A percentile compares a stretch with the other conserved stretches of the same genome.
Evolutionary conservation across 164 flowering plant genomes (phyloP).

Genomic region (Piper betle): DNA sequence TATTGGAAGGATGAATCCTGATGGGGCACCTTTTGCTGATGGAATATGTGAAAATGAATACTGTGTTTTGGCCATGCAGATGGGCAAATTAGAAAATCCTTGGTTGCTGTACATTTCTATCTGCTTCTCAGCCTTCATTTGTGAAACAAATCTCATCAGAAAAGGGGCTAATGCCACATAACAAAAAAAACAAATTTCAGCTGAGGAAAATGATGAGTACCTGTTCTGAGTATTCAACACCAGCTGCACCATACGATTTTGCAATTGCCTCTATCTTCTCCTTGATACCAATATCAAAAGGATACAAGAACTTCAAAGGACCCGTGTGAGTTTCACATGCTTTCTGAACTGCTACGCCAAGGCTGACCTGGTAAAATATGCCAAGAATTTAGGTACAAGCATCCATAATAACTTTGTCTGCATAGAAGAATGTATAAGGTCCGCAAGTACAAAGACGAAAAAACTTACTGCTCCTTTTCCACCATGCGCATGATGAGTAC

Average conservation of each 20-base stretch:
- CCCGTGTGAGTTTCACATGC: slow-evolving; percentile 81
- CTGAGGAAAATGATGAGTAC: slow-evolving; percentile 17
- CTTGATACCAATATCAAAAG: slow-evolving; percentile 73
- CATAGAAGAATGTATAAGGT: not conserved
- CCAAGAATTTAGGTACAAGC: not conserved
- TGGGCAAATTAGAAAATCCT: slow-evolving; percentile 79
- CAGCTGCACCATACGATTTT: slow-evolving; percentile 84
- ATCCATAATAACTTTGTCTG: not conserved
- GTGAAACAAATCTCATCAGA: slow-evolving; percentile 2
- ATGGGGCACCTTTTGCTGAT: slow-evolving; percentile 77
- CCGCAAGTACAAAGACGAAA: not conserved
- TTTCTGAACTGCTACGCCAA: slow-evolving; percentile 81
- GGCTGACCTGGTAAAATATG: slow-evolving; percentile 60
- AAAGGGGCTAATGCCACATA: too few species aligned
- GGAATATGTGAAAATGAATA: slow-evolving; percentile 85
- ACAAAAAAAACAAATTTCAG: not conserved
- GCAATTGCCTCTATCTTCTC: slow-evolving; percentile 97
- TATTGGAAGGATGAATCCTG: slow-evolving; percentile 71
- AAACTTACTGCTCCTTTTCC: slow-evolving; percentile 95
- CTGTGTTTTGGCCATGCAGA: slow-evolving; percentile 99
- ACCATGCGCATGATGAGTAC: slow-evolving; percentile 99
- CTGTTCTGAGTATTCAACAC: slow-evolving; percentile 94
- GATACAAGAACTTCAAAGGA: slow-evolving; percentile 70
- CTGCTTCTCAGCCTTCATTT: slow-evolving; percentile 83
- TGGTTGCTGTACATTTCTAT: slow-evolving; percentile 86